Evolutionary conservation across 192 early-diverging fungal genomes (phyloP).

Genomic region (Rhizophagus prolifer): DNA sequence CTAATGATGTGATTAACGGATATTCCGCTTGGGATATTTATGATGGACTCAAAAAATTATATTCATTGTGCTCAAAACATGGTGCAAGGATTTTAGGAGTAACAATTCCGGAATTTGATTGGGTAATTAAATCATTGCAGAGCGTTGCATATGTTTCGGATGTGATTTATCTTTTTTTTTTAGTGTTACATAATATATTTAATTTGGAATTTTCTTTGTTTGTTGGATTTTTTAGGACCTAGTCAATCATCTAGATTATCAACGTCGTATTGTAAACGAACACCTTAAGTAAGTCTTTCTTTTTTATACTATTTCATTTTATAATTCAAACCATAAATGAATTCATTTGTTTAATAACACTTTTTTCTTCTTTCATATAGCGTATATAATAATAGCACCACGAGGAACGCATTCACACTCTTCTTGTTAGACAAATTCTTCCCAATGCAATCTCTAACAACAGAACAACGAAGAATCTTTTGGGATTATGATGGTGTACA

Average conservation of each 20-base stretch:
- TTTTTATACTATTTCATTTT: not conserved
- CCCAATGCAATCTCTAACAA: constrained; percentile 26
- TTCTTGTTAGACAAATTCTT: constrained; percentile 27
- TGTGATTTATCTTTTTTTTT: not conserved
- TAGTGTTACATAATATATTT: not conserved
- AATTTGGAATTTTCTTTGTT: not conserved
- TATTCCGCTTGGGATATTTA: constrained; percentile 30
- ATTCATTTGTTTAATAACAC: not conserved
- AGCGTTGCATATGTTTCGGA: not conserved
- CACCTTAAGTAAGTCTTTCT: constrained; percentile 25
- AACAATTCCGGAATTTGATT: constrained; percentile 27
- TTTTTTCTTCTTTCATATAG: constrained; percentile 1
- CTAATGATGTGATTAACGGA: constrained; percentile 28
- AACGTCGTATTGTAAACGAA: constrained; percentile 28
- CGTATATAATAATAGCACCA: constrained; percentile 27
- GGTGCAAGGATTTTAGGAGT: constrained; percentile 25
- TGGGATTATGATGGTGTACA: constrained; percentile 24
- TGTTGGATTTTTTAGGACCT: not conserved
- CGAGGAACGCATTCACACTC: constrained; percentile 7
- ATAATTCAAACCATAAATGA: not conserved
- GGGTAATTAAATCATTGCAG: not conserved
- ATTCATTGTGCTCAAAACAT: constrained; percentile 23
- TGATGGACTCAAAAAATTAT: constrained; percentile 26
- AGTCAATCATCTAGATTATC: constrained; percentile 23
- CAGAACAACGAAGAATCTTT: constrained; percentile 24